Conservation (phyloP, 2,329 filamentous ascomycete species). For the Trichoderma sp. region DNA sequence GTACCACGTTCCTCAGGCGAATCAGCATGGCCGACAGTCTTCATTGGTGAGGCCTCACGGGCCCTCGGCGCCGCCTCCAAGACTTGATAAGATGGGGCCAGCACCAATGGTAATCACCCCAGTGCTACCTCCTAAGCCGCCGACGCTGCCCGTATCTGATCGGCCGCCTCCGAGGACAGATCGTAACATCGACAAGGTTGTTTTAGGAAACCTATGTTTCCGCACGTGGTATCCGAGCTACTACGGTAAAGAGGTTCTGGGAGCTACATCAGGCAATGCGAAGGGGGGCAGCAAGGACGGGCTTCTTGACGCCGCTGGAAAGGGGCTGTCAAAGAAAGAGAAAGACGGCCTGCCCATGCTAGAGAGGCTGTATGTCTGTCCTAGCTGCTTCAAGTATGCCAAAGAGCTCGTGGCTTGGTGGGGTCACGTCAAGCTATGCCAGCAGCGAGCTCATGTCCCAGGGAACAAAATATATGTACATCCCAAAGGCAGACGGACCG, state of each 20-base stretch:
- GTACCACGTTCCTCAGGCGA: constrained; percentile 39
- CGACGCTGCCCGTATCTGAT: constrained; percentile 27
- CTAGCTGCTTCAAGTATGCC: constrained; percentile 91
- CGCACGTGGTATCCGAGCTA: constrained; percentile 91
- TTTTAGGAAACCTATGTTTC: constrained; percentile 80
- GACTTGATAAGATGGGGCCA: constrained; percentile 29
- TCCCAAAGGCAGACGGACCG: constrained; percentile 44
- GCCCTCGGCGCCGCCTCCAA: constrained; percentile 33
- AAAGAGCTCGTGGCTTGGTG: constrained; percentile 58
- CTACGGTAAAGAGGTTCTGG: constrained; percentile 70
- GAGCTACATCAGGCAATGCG: constrained; percentile 41
- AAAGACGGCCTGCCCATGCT: constrained; percentile 47
- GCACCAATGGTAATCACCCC: constrained; percentile 21
- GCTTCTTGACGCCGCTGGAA: constrained; percentile 30
- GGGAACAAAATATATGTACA: constrained; percentile 73
- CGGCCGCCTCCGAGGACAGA: constrained; percentile 47
- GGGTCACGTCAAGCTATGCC: constrained; percentile 58
- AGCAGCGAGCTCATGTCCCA: constrained; percentile 49
- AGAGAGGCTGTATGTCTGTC: constrained; percentile 78
- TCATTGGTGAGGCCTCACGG: constrained; percentile 36
- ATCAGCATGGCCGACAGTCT: constrained; percentile 29
- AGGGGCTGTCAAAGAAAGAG: constrained; percentile 33
- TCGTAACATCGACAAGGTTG: constrained; percentile 82
- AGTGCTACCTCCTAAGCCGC: constrained; percentile 33
- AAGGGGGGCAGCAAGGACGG: constrained; percentile 29